Evolutionary conservation across 2,329 filamentous ascomycete genomes (phyloP).

Genomic region (Colletotrichum sp.): DNA sequence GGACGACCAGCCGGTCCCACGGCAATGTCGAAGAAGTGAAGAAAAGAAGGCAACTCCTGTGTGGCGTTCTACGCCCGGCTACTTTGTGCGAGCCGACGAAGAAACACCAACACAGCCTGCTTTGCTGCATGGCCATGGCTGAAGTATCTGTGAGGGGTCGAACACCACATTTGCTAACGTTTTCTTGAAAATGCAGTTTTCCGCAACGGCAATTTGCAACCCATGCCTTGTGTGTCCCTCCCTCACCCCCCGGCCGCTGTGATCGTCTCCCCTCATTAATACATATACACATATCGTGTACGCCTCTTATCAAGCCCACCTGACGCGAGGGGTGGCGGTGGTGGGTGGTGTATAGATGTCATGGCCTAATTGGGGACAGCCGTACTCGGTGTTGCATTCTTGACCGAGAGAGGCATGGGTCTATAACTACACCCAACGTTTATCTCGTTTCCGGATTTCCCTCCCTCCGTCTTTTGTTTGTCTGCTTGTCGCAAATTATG

Average conservation of each 20-base stretch:
- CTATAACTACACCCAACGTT: neutral
- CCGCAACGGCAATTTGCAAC: neutral
- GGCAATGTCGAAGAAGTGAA: neutral
- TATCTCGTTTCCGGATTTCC: neutral
- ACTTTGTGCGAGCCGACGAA: neutral
- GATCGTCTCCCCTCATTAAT: neutral
- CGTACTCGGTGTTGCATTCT: neutral
- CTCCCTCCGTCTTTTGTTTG: neutral
- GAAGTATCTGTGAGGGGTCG: neutral
- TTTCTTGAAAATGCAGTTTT: constrained; percentile 11
- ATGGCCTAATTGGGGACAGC: constrained; percentile 6
- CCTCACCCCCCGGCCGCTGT: neutral
- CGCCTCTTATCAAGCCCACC: constrained; percentile 2
- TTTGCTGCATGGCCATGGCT: neutral
- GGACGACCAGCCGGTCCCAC: neutral
- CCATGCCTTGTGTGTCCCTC: neutral
- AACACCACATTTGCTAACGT: neutral
- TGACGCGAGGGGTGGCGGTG: neutral
- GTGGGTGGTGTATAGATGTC: neutral
- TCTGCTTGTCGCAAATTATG: neutral
- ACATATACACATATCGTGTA: neutral
- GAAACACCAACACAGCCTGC: neutral
- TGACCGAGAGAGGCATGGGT: neutral
- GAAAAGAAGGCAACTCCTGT: constrained; percentile 2
- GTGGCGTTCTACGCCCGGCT: constrained; percentile 9